phyloP scores from a whole-genome alignment of 2,329 filamentous ascomycete species.

The Cladophialophora carrionii region DNA sequence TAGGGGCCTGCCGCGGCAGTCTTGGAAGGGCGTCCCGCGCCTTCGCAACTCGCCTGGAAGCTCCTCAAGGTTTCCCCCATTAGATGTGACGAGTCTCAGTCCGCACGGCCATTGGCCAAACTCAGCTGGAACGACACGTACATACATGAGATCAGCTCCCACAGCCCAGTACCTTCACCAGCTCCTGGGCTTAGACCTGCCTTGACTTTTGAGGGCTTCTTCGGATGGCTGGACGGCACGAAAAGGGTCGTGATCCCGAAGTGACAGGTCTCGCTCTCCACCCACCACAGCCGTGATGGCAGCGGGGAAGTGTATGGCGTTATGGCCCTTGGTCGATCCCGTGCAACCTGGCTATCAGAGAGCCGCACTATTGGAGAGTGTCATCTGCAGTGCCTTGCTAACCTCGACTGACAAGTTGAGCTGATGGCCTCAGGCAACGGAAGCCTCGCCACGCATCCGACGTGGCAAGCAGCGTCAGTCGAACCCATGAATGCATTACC shows the following conservation, averaged over 20 bases:
- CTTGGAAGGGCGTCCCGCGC: background rate
- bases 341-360: background rate
- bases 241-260: constrained; percentile 9
- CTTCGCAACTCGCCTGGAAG: background rate
- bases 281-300: background rate
- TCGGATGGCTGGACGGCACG: constrained; percentile 9
- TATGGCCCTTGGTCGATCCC: constrained; percentile 2
- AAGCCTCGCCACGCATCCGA: constrained; percentile 7
- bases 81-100: background rate
- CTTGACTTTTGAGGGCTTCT: background rate
- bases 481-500: constrained; percentile 13
- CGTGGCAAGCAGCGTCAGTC: constrained; percentile 9
- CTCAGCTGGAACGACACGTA: background rate
- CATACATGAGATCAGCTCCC: background rate
- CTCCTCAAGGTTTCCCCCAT: background rate
- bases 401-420: constrained; percentile 13
- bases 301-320: constrained; percentile 1
- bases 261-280: constrained; percentile 18
- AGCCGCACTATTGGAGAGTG: background rate
- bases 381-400: constrained; percentile 14
- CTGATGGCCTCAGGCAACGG: background rate
- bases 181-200: background rate
- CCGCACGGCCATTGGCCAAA: background rate
- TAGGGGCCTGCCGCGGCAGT: background rate
- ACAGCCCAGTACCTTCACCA: background rate